phyloP scores from a whole-genome alignment of 2,329 filamentous ascomycete species.

The Drechslerella dactyloides region DNA sequence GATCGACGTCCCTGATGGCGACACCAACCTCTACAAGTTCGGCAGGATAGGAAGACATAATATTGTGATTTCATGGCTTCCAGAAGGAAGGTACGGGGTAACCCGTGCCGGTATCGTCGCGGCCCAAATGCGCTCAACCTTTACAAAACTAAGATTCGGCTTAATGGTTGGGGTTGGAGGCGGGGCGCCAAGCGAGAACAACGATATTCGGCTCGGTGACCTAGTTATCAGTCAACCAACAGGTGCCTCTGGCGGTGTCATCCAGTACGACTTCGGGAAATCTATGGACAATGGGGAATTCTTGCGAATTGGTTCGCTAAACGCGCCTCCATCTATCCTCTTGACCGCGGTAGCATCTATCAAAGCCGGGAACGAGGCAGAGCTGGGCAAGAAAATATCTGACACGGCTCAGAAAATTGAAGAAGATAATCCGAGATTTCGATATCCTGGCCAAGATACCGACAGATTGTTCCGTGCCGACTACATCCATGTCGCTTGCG shows the following conservation, averaged over 20 bases:
- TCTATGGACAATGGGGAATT: constrained; percentile 14
- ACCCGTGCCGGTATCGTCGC: constrained; percentile 13
- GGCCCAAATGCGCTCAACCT: constrained; percentile 8
- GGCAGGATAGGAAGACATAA: constrained; percentile 23
- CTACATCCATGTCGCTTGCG: constrained; percentile 10
- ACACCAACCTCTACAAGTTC: constrained; percentile 4
- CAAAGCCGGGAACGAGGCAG: neutral
- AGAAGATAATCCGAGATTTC: constrained; percentile 11
- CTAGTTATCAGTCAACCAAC: constrained; percentile 21
- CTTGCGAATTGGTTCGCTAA: constrained; percentile 9
- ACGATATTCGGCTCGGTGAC: constrained; percentile 25
- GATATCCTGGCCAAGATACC: constrained; percentile 5
- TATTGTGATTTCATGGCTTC: constrained; percentile 12
- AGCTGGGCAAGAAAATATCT: constrained; percentile 4
- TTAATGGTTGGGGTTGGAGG: constrained; percentile 23
- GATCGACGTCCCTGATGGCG: neutral
- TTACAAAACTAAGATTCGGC: constrained; percentile 11
- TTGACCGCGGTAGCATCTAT: constrained; percentile 3
- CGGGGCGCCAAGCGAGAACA: constrained; percentile 5
- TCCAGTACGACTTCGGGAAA: constrained; percentile 32
- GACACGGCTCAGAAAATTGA: neutral
- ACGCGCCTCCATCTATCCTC: constrained; percentile 11
- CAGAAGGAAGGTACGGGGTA: constrained; percentile 10
- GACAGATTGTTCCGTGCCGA: constrained; percentile 17
- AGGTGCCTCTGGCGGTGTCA: constrained; percentile 4